Percentiles rank a stretch among this genome's conserved stretches.
These are phyloP conservation scores for Botryotinia globosa DNA, from an alignment of 2,329 filamentous ascomycete species.

Conservation along the genomic window DNA sequence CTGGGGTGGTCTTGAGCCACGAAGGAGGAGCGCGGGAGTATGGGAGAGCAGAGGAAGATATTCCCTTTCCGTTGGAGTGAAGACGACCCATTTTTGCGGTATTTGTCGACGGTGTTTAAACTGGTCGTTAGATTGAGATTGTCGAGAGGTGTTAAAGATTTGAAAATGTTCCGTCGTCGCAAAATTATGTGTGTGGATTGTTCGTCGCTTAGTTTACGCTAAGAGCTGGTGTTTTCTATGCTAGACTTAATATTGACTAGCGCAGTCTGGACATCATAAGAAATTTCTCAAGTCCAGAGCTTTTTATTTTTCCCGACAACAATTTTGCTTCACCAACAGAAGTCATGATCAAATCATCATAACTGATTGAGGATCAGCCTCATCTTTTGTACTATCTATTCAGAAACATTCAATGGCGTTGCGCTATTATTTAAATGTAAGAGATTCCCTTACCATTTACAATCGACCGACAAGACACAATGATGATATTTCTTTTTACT, in stretches of 20 bases:
- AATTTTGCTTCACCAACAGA: not conserved
- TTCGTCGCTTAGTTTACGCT: slow-evolving; percentile 17
- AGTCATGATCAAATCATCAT: not conserved
- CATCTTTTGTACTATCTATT: not conserved
- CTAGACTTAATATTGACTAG: slow-evolving; percentile 5
- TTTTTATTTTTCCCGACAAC: not conserved
- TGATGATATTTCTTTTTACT: slow-evolving; percentile 71
- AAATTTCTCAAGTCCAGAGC: slow-evolving; percentile 8
- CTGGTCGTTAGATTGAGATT: slow-evolving; percentile 21
- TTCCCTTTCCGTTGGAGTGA: slow-evolving; percentile 99
- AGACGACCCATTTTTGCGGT: slow-evolving; percentile 80
- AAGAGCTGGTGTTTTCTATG: not conserved
- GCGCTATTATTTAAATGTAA: slow-evolving; percentile 7
- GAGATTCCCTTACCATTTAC: not conserved
- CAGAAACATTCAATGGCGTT: not conserved
- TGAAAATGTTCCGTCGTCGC: slow-evolving; percentile 18
- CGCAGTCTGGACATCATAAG: not conserved
- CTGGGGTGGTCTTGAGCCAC: slow-evolving; percentile 98
- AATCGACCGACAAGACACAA: slow-evolving; percentile 33
- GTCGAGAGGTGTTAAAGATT: slow-evolving; percentile 19
- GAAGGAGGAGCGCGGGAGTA: slow-evolving; percentile 91
- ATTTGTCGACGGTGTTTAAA: slow-evolving; percentile 26
- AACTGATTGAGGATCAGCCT: not conserved
- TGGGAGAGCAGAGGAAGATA: slow-evolving; percentile 90
- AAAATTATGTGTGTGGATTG: slow-evolving; percentile 9